Evolutionary conservation across 306 rosid genomes (phyloP), one percentile per base, ranked within the genome.

Genomic region (Chamaecrista fasciculata): DNA sequence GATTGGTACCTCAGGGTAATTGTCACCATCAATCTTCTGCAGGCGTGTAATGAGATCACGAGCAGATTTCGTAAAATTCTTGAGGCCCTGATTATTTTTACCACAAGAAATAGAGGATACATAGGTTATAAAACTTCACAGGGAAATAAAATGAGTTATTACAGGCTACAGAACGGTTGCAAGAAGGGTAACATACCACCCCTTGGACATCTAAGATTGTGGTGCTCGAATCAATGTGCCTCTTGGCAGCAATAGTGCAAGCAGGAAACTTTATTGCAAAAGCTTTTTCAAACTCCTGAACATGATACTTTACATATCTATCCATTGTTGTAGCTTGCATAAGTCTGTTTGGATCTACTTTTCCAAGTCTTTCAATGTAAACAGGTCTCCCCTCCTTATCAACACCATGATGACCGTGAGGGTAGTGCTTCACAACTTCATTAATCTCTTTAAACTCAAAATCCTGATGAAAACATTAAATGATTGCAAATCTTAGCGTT

Each of bases 191-290:
- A 69, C 91, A 74, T 82, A 91, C 99, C 95, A 94, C 96, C 80
- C 99, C 99, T 51, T 94, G 99, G 62, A 94, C 99, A 76, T 94
- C 99, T 73, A 94, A 84, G 72, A 94, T 89, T 24, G 99, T 94
- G 62, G 95, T 94, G 80, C 97, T 94, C 44, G 96, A 91, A 81
- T 94, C 96, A 62, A 94, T 94, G 84, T 94, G 99, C 84, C 84
- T 88, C 87, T 94, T 94, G 55, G 97, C 86, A 76, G 99, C 96
- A 88, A 94, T 88, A 33, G 95, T 88, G 79, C 99, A 91, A 71
- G 99, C 92, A 50, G 99, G 99, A 91, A 90, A 94, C 86, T 94
- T 94, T 39, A 91, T 75, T 15, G 87, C 83, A 85, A 94, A 88
- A 76, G 85, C 55, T 57, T 79, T 91, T 84, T 94, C 99, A 67